phyloP scores from a whole-genome alignment of 192 early-diverging fungal species.

The Entophlyctis helioformis region DNA sequence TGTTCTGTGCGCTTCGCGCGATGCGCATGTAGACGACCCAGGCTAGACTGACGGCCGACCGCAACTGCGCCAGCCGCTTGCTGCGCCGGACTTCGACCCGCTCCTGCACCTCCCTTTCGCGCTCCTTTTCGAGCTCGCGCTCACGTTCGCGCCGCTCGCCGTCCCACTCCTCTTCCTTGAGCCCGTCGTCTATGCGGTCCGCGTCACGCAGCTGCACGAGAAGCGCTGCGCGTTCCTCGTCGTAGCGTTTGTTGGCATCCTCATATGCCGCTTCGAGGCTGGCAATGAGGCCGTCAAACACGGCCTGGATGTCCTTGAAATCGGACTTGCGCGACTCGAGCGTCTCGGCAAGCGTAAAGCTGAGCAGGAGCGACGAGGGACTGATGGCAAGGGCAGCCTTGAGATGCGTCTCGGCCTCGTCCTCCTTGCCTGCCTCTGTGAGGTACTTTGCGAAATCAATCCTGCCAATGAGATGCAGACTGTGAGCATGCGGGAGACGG shows the following conservation, averaged over 20 bases:
- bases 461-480: constrained; percentile 3
- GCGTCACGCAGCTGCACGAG: constrained; percentile 8
- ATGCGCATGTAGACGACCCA: constrained; percentile 89
- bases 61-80: constrained; percentile 42
- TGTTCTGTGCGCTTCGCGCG: constrained; percentile 57
- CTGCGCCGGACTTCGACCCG: constrained; percentile 42
- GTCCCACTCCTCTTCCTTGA: constrained; percentile 26
- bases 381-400: constrained; percentile 56
- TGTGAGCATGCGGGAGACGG: too few relatives aligned
- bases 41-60: constrained; percentile 47
- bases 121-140: constrained; percentile 40
- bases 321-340: constrained; percentile 28
- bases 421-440: constrained; percentile 15
- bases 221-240: constrained; percentile 21
- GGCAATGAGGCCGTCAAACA: constrained; percentile 29
- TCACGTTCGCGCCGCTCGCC: constrained; percentile 35
- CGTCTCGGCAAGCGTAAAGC: constrained; percentile 31
- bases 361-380: constrained; percentile 50
- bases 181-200: constrained; percentile 3
- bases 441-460: constrained; percentile 17
- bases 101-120: constrained; percentile 40
- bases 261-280: constrained; percentile 15
- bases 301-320: constrained; percentile 6
- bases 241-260: constrained; percentile 23
- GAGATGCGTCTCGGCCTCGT: constrained; percentile 53